Base-by-base conservation (phyloP, 1,139 yeast species). In the Suzukiozyma palmioleophila region DNA sequence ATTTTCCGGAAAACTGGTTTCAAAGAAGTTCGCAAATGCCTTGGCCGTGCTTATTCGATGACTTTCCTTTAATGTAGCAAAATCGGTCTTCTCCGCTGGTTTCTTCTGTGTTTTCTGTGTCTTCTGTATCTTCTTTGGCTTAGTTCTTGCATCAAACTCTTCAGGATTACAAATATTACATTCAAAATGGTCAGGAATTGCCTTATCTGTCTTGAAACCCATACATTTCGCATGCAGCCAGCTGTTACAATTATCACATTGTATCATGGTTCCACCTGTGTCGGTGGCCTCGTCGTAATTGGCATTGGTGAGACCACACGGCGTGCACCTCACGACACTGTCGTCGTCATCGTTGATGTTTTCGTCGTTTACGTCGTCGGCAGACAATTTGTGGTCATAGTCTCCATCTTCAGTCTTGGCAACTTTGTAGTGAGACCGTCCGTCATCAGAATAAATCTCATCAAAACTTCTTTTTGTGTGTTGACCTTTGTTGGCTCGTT, bases 161-260 rank as follows among this genome's bases (percentile, higher is more conserved):
- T 11, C 22, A 2, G 42, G 36, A 21, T 36, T 39, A 45, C 75
- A 69, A 11, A 53, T 46, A 45, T 62, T 55, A 52, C 75, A 69
- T 34, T 43, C 43, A 45, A 69, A 68, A 15, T 47, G 38, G 6
- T 63, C 54, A 2, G 73, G 72, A 18, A 67, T 62, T 8, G 47
- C 42, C 37, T 50, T 53, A 6, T 50, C 42, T 8, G 50, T 39
- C 32, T 42, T 51, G 35, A 73, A 80, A 35, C 85, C 75, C 75
- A 85, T 75, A 59, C 96, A 88, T 40, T 61, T 66, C 27, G 81
- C 77, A 57, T 88, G 96, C 56, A 88, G 96, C 96, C 96, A 88
- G 10, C 88, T 79, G 39, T 73, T 61, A 57, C 96, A 88, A 16
- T 63, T 54, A 40, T 84, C 95, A 60, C 96, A 88, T 54, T 84